Evolutionary conservation across 108 stramenopile genomes (phyloP).

Genomic region (Fragilaria crotonensis): DNA sequence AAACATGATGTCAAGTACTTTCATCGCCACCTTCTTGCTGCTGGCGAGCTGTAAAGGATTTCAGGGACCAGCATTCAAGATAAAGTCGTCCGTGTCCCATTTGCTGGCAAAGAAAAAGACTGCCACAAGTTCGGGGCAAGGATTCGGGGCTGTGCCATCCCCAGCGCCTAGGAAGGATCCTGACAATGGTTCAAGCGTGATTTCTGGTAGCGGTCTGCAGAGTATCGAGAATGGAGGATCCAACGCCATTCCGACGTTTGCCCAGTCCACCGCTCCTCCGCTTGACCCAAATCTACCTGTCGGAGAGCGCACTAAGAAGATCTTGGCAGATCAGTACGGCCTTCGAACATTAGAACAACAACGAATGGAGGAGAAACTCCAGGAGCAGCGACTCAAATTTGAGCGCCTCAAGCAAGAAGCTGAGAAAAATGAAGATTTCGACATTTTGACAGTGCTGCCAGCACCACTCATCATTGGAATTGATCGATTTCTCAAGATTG

Average conservation of each 20-base stretch:
- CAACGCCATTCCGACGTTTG: constrained; percentile 19
- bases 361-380: constrained; percentile 29
- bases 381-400: constrained; percentile 22
- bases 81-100: too few species aligned
- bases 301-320: constrained; percentile 49
- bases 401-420: constrained; percentile 39
- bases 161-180: too few species aligned
- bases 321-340: constrained; percentile 66
- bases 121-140: too few species aligned
- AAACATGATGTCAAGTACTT: too few species aligned
- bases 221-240: constrained; percentile 31
- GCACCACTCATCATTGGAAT: constrained; percentile 48
- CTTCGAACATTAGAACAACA: constrained; percentile 69
- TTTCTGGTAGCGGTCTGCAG: constrained; percentile 8
- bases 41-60: too few species aligned
- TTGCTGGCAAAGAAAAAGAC: too few species aligned
- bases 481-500: constrained; percentile 67
- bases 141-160: too few species aligned
- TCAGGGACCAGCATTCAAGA: too few species aligned
- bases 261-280: too few species aligned
- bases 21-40: too few species aligned
- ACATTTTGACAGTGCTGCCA: constrained; percentile 59
- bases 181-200: not conserved
- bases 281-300: constrained; percentile 22
- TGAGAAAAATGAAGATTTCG: constrained; percentile 49